phyloP scores from a whole-genome alignment of 1,284 basidiomycete species.

The Tetrapyrgos nigripes region DNA sequence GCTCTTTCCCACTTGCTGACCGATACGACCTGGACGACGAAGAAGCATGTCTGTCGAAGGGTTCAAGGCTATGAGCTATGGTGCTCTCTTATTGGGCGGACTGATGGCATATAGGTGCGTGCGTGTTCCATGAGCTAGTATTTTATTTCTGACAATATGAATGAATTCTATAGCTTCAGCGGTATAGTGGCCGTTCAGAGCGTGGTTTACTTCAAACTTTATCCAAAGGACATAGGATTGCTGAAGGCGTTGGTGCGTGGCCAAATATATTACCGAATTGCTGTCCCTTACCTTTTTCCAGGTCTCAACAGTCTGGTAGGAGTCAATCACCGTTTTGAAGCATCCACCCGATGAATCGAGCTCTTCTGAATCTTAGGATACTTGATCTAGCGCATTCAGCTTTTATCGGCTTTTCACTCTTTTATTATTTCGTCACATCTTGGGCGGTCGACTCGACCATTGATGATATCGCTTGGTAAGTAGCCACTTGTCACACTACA shows the following conservation, averaged over 20 bases:
- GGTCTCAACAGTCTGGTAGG: slow-evolving; percentile 39
- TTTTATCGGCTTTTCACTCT: slow-evolving; percentile 42
- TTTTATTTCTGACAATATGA: background rate
- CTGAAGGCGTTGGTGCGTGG: slow-evolving; percentile 44
- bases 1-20: background rate
- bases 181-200: slow-evolving; percentile 50
- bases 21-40: background rate
- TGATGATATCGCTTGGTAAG: slow-evolving; percentile 46
- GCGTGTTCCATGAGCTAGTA: background rate
- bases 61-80: slow-evolving; percentile 1
- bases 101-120: slow-evolving; percentile 9
- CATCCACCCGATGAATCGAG: too few species aligned
- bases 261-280: too few species aligned
- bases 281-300: slow-evolving; percentile 9
- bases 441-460: slow-evolving; percentile 39
- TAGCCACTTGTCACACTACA: background rate
- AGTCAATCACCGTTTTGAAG: too few species aligned
- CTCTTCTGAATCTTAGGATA: slow-evolving; percentile 28
- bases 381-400: slow-evolving; percentile 45
- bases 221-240: slow-evolving; percentile 38
- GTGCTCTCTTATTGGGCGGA: slow-evolving; percentile 3
- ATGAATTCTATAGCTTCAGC: slow-evolving; percentile 42
- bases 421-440: slow-evolving; percentile 45
- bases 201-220: slow-evolving; percentile 49
- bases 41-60: background rate